These are phyloP conservation scores for Golubevia pallescens DNA, from an alignment of 1,284 basidiomycete genomes.

Conservation along the genomic window DNA sequence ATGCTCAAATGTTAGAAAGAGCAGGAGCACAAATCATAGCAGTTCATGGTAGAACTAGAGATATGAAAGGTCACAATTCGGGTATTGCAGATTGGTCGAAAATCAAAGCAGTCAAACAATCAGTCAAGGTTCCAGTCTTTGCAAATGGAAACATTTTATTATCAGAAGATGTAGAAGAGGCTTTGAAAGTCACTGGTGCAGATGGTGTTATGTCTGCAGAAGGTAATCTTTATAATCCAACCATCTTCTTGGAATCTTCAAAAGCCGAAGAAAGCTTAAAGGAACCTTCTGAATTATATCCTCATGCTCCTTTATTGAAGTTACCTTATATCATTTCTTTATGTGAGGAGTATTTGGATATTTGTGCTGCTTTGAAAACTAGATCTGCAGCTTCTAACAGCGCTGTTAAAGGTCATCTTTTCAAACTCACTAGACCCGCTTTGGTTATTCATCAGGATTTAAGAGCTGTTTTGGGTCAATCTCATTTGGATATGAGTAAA, in stretches of 20 bases:
- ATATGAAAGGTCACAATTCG: slow-evolving; percentile 80
- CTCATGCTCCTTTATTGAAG: slow-evolving; percentile 18
- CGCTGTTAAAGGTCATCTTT: slow-evolving; percentile 55
- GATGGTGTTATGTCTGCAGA: slow-evolving; percentile 96
- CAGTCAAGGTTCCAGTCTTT: slow-evolving; percentile 88
- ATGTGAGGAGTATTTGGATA: slow-evolving; percentile 55
- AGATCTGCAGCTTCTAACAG: slow-evolving; percentile 21
- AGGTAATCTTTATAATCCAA: slow-evolving; percentile 91
- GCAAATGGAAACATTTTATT: slow-evolving; percentile 97
- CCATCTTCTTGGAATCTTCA: slow-evolving; percentile 70
- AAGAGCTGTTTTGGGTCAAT: slow-evolving; percentile 35
- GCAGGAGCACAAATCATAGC: slow-evolving; percentile 95
- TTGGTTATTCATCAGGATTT: slow-evolving; percentile 52
- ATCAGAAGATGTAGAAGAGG: slow-evolving; percentile 78
- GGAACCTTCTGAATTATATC: slow-evolving; percentile 20
- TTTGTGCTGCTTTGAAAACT: slow-evolving; percentile 34
- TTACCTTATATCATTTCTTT: slow-evolving; percentile 32
- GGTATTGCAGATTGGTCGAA: slow-evolving; percentile 83
- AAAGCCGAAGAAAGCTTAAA: background rate
- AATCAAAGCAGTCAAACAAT: slow-evolving; percentile 83
- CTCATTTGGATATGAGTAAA: slow-evolving; percentile 11
- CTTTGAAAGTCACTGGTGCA: slow-evolving; percentile 80
- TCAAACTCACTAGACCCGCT: slow-evolving; percentile 49
- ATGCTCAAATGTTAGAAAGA: slow-evolving; percentile 90
- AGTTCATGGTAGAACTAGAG: slow-evolving; percentile 87